Evolutionary conservation across 441 rosid species (phyloP), one percentile per base, ranked within the genome.

Genomic region (Theobroma grandiflorum): DNA sequence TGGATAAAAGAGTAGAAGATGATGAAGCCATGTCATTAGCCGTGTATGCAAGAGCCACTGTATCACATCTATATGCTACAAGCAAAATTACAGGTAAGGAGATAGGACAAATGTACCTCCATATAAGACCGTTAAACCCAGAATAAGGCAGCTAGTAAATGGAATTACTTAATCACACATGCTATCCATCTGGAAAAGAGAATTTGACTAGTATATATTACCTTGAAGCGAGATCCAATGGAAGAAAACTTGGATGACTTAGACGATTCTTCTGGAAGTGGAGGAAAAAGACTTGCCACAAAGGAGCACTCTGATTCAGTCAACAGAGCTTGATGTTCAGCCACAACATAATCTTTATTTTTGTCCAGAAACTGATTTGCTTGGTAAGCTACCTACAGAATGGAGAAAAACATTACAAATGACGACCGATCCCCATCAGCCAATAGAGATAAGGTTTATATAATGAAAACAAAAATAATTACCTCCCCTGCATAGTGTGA

Each of bases 401-500:
- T 57, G 53, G 35, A 43, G 52, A 57, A 42, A 55, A 80, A 77
- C 65, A 81, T 79, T 42, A 78, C 59, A 78, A 73, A 43, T 52
- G 76, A 78, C 35, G 43, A 77, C 77, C n/a, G 57, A 82, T 76
- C 72, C 42, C 61, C 31, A 26, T 26, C 75, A 5, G 75, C 69
- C 40, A 50, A 52, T 37, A 43, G 31, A 63, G 40, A 57, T 14
- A 78, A 78, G 31, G 66, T 55, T 55, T 33, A 40, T 49, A 70
- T 65, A 45, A 80, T 47, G n/a, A 77, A 72, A 78, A 67, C 47
- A 82, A 14, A 74, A 10, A 76, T 37, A 66, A 55, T 86, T 82
- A 97, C 99, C 99, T 96, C 99, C 84, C 99, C 99, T 38, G 99
- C 99, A 91, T 97, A 97, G 85, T 97, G 99, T 45, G 96, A 87